Percentiles rank a stretch among this genome's conserved stretches.
These are phyloP conservation scores for Aspergillus nanangensis DNA, from an alignment of 495 filamentous ascomycete species.

Conservation along the genomic window DNA sequence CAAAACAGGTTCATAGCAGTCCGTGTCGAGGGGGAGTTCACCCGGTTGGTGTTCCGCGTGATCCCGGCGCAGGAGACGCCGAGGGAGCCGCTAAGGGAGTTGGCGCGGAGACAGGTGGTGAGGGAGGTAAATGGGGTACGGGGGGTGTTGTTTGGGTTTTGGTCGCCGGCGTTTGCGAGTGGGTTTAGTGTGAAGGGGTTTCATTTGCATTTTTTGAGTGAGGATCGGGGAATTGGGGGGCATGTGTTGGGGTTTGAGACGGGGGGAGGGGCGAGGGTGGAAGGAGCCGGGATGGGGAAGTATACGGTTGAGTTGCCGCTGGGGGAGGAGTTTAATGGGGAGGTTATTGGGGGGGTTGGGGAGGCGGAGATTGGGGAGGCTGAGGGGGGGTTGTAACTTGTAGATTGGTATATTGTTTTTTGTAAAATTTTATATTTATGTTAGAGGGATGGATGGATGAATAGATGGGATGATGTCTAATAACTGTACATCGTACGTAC, in stretches of 20 bases:
- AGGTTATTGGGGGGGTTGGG: not conserved
- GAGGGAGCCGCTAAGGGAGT: conserved; percentile 33
- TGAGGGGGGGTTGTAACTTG: not conserved
- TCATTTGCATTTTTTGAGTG: conserved; percentile 48
- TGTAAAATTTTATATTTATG: too few relatives aligned
- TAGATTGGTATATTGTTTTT: too few relatives aligned
- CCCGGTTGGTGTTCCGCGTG: conserved; percentile 2
- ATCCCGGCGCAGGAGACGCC: conserved; percentile 10
- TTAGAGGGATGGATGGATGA: too few relatives aligned
- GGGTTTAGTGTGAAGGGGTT: conserved; percentile 47
- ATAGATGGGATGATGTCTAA: too few relatives aligned
- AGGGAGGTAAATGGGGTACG: conserved; percentile 26
- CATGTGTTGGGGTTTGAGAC: conserved; percentile 45
- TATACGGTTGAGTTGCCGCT: conserved; percentile 3
- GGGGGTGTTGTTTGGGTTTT: conserved; percentile 46
- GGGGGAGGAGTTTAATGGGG: conserved; percentile 1
- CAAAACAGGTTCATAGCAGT: conserved; percentile 16
- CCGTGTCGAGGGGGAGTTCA: conserved; percentile 1
- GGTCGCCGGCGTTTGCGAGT: conserved; percentile 40
- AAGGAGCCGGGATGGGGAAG: conserved; percentile 14
- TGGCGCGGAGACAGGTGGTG: conserved; percentile 35
- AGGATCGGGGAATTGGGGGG: conserved; percentile 37
- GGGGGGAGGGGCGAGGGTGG: conserved; percentile 26
- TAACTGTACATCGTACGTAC: too few relatives aligned
- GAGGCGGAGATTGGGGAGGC: not conserved